Conservation (phyloP, 441 rosid species). For the Theobroma grandiflorum region DNA sequence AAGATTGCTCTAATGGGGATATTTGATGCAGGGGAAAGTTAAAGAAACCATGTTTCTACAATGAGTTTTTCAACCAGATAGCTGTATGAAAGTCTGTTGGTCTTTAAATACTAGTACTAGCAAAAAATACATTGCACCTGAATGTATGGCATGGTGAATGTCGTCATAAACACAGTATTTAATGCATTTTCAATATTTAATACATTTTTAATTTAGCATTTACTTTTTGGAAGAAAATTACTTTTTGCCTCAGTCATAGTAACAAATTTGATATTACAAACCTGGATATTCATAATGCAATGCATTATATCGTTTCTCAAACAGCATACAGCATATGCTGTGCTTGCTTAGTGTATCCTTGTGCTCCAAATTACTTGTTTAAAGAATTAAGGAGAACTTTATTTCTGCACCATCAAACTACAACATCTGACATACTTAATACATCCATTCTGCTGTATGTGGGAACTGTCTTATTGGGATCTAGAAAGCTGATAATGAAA, state of each 20-base stretch:
- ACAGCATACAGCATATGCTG: neutral
- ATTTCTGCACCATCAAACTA: neutral
- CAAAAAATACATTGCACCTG: neutral
- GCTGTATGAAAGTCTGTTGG: neutral
- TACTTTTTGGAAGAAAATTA: constrained; percentile 8
- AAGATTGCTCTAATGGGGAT: neutral
- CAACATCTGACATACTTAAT: constrained; percentile 1
- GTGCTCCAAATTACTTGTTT: neutral
- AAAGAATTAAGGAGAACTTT: neutral
- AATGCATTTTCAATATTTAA: neutral
- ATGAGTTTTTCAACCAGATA: neutral
- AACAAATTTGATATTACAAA: neutral
- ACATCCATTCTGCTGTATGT: constrained; percentile 9
- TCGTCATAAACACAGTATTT: neutral
- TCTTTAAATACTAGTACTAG: neutral
- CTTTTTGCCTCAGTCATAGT: neutral
- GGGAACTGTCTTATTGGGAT: neutral
- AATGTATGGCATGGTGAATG: neutral
- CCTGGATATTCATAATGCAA: neutral
- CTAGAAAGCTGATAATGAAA: neutral
- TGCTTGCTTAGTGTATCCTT: neutral
- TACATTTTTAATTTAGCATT: neutral
- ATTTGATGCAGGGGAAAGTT: neutral
- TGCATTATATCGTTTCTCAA: neutral
- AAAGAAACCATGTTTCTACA: neutral